Percentiles rank a stretch among this genome's conserved stretches.
These are phyloP conservation scores for Mycena pura DNA, from an alignment of 768 basidiomycete genomes.

Conservation along the genomic window DNA sequence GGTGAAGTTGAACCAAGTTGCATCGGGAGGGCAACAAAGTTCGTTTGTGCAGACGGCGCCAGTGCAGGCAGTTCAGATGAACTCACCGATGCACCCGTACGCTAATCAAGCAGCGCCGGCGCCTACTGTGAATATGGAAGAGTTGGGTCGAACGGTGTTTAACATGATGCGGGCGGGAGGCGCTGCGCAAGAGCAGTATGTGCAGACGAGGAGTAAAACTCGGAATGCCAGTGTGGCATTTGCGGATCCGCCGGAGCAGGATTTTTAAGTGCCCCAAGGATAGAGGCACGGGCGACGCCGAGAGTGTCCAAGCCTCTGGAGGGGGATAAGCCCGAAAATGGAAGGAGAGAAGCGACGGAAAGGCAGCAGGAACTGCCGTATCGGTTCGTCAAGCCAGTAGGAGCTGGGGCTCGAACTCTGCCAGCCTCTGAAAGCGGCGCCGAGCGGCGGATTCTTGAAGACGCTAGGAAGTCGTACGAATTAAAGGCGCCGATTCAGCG, in stretches of 20 bases:
- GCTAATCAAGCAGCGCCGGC: neutral
- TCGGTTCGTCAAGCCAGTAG: too few species aligned
- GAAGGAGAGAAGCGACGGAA: too few species aligned
- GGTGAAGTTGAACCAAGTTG: slow-evolving; percentile 8
- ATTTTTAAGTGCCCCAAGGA: slow-evolving; percentile 15
- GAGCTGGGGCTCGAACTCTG: too few species aligned
- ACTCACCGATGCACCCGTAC: neutral
- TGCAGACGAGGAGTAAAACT: slow-evolving; percentile 5
- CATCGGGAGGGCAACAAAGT: neutral
- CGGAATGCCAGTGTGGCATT: neutral
- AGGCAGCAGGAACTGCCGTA: too few species aligned
- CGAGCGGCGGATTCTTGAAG: neutral
- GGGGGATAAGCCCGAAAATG: neutral
- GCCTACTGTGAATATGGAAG: neutral
- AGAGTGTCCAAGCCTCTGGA: neutral
- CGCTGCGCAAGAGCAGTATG: neutral
- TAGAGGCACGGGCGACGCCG: neutral
- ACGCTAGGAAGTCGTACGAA: slow-evolving; percentile 2
- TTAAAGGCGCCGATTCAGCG: slow-evolving; percentile 12
- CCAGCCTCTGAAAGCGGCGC: neutral
- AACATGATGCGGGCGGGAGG: neutral
- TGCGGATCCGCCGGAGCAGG: slow-evolving; percentile 3
- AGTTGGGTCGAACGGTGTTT: slow-evolving; percentile 4
- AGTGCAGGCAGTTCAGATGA: neutral
- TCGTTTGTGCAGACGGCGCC: neutral